Percentiles rank a stretch among this genome's conserved stretches.
These are phyloP conservation scores for Beta corolliflora DNA, from an alignment of 179 eudicot genomes.

Conservation along the genomic window DNA sequence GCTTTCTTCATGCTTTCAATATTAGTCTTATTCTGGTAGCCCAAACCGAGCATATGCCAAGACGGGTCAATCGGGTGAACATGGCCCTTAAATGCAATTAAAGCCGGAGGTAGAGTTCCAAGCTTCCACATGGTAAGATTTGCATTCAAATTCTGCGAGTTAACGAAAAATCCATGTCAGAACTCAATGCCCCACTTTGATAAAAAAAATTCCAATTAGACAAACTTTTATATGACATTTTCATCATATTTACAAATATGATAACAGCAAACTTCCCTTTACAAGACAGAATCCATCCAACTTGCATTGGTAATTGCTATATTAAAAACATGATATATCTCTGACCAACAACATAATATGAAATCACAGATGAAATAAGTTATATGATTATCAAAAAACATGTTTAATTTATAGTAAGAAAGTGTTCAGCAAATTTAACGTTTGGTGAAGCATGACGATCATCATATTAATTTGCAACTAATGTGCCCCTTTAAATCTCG, in stretches of 20 bases:
- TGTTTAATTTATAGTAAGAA: background rate
- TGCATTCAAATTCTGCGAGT: constrained; percentile 82
- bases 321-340: background rate
- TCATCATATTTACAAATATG: background rate
- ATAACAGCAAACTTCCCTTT: background rate
- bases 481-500: background rate
- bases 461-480: background rate
- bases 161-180: constrained; percentile 22
- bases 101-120: constrained; percentile 96
- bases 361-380: background rate
- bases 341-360: background rate
- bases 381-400: background rate
- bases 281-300: background rate
- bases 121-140: constrained; percentile 97
- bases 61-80: constrained; percentile 84
- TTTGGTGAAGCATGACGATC: background rate
- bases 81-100: constrained; percentile 94
- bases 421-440: background rate
- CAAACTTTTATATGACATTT: constrained; percentile 1
- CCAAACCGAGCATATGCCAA: constrained; percentile 98
- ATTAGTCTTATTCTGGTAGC: constrained; percentile 87
- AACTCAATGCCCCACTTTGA: background rate
- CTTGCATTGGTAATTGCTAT: background rate
- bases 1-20: constrained; percentile 75
- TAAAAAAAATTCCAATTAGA: background rate